These are phyloP conservation scores for Syncephalastrum contaminatum DNA, from an alignment of 371 early-diverging fungal species.

Conservation along the genomic window DNA sequence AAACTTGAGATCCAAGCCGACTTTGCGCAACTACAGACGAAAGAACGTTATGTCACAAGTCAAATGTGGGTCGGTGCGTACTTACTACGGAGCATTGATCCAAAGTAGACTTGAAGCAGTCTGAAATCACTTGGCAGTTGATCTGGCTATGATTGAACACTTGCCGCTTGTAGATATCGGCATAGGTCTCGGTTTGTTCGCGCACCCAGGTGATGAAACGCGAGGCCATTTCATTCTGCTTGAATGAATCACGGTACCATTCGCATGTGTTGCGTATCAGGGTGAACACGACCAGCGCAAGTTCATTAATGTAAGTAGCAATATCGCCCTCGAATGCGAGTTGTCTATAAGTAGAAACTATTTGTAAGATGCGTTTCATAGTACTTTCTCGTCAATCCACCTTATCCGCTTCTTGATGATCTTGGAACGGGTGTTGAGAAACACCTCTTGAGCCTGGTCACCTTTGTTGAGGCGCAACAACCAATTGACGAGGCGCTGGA, in stretches of 20 bases:
- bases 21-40: conserved; percentile 52
- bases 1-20: conserved; percentile 85
- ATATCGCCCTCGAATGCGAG: conserved; percentile 88
- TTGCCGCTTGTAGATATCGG: conserved; percentile 82
- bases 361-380: not conserved
- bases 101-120: conserved; percentile 77
- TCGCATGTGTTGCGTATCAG: conserved; percentile 91
- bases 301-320: conserved; percentile 77
- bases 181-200: conserved; percentile 81
- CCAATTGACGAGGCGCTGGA: conserved; percentile 78
- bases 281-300: conserved; percentile 84
- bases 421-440: conserved; percentile 70
- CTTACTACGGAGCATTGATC: conserved; percentile 73
- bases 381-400: conserved; percentile 15
- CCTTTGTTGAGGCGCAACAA: conserved; percentile 77
- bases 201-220: conserved; percentile 92
- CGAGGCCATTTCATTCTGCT: conserved; percentile 85
- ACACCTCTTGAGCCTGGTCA: conserved; percentile 79
- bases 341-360: conserved; percentile 47
- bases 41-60: not conserved
- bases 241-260: conserved; percentile 90
- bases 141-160: conserved; percentile 78
- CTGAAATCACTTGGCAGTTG: conserved; percentile 78
- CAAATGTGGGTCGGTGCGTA: not conserved
- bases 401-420: conserved; percentile 79